phyloP scores from a whole-genome alignment of 352 stramenopile species.

The Globisporangium echinulatum region DNA sequence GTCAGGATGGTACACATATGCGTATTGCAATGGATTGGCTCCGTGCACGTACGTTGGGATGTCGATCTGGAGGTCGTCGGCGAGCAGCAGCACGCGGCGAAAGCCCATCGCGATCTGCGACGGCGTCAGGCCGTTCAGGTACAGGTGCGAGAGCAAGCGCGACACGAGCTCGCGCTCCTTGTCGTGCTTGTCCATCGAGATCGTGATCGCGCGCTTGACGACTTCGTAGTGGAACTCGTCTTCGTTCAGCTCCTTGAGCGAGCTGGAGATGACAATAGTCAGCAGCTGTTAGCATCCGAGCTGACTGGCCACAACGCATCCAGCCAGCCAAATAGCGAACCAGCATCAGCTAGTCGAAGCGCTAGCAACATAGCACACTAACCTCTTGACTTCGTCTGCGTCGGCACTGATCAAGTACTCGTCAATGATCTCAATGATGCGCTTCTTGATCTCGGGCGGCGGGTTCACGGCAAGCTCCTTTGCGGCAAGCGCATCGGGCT shows the following conservation, averaged over 20 bases:
- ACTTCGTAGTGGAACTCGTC: constrained; percentile 88
- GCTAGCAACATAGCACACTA: neutral
- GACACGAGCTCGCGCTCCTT: constrained; percentile 91
- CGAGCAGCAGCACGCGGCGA: constrained; percentile 92
- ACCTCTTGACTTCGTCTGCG: constrained; percentile 83
- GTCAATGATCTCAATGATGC: constrained; percentile 83
- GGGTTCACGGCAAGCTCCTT: constrained; percentile 74
- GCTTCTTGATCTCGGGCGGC: constrained; percentile 84
- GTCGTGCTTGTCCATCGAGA: constrained; percentile 93
- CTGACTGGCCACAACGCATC: neutral
- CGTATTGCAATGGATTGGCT: no score
- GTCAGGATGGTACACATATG: neutral
- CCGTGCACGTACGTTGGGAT: constrained; percentile 65
- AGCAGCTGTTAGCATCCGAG: neutral
- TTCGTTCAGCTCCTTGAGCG: constrained; percentile 57
- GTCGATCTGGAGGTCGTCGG: constrained; percentile 96
- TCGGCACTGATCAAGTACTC: constrained; percentile 89
- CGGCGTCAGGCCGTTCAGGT: constrained; percentile 82
- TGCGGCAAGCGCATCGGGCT: constrained; percentile 58
- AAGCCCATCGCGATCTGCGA: constrained; percentile 90
- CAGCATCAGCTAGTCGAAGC: neutral
- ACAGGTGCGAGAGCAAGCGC: constrained; percentile 90
- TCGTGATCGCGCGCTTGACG: constrained; percentile 93
- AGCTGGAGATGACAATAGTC: constrained; percentile 23
- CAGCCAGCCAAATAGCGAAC: neutral